A percentile compares a stretch with the other conserved stretches of the same genome.
phyloP scores from a whole-genome alignment of 73 alveolate genomes.

The Tetrahymena borealis region DNA sequence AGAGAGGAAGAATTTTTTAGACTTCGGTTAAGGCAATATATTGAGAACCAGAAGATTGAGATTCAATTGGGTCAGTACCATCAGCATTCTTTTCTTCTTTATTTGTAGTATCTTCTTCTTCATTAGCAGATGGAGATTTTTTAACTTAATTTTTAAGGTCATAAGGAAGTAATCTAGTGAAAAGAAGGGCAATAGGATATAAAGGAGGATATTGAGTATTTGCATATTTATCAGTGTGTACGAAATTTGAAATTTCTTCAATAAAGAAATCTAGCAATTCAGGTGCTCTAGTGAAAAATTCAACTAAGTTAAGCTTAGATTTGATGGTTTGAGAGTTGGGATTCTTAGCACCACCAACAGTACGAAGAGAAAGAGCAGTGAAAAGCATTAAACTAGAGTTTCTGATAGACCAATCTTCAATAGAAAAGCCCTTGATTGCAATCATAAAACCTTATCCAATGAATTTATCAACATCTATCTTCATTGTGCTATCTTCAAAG shows the following conservation, averaged over 20 bases:
- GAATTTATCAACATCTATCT: conserved; percentile 16
- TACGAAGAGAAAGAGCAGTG: conserved; percentile 23
- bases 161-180: conserved; percentile 35
- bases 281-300: conserved; percentile 30
- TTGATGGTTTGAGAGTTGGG: conserved; percentile 2
- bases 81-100: not conserved
- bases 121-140: conserved; percentile 6
- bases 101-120: conserved; percentile 1
- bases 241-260: conserved; percentile 4
- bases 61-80: not conserved
- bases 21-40: not conserved
- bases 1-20: not conserved
- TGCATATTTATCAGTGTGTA: conserved; percentile 15
- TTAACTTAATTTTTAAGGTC: conserved; percentile 10
- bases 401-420: conserved; percentile 47
- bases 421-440: conserved; percentile 27
- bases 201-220: conserved; percentile 24
- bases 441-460: conserved; percentile 18
- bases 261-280: conserved; percentile 13
- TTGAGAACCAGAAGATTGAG: not conserved
- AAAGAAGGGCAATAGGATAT: conserved; percentile 32
- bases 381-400: conserved; percentile 36
- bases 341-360: conserved; percentile 33
- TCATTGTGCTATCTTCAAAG: conserved; percentile 23
- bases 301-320: conserved; percentile 12